These are phyloP conservation scores for Sclerotinia subarctica DNA, from an alignment of 2,329 filamentous ascomycete genomes.

Conservation along the genomic window DNA sequence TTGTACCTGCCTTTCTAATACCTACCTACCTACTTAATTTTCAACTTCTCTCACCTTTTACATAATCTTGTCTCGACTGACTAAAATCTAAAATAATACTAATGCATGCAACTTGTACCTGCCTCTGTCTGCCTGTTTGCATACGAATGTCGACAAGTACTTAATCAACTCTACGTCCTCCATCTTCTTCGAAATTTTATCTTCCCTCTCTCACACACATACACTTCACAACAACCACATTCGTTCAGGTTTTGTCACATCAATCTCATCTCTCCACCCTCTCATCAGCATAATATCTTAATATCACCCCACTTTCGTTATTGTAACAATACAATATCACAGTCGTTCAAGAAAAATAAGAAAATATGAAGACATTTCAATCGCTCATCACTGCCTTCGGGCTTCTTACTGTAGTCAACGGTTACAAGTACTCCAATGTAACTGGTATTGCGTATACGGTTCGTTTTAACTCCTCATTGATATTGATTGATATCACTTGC, in stretches of 20 bases:
- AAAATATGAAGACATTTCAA: slow-evolving; percentile 21
- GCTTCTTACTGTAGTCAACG: slow-evolving; percentile 20
- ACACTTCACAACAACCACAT: slow-evolving; percentile 14
- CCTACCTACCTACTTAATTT: too few relatives aligned
- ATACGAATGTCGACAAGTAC: not conserved
- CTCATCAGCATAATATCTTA: slow-evolving; percentile 14
- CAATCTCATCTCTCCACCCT: not conserved
- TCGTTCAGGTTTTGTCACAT: slow-evolving; percentile 17
- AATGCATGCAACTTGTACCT: slow-evolving; percentile 7
- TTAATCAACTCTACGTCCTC: slow-evolving; percentile 1
- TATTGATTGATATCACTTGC: not conserved
- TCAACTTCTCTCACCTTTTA: not conserved
- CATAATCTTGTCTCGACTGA: not conserved
- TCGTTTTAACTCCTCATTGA: not conserved
- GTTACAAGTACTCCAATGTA: slow-evolving; percentile 9
- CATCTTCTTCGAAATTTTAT: not conserved
- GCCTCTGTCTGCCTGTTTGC: slow-evolving; percentile 3
- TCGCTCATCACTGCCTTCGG: slow-evolving; percentile 17
- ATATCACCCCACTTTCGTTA: slow-evolving; percentile 13
- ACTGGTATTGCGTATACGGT: slow-evolving; percentile 21
- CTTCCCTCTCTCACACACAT: not conserved
- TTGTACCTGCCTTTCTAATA: not conserved
- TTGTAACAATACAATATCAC: not conserved
- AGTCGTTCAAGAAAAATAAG: slow-evolving; percentile 4
- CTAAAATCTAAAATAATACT: not conserved